These are phyloP conservation scores for Chamaecrista fasciculata DNA, from an alignment of 306 rosid species.

Conservation along the genomic window DNA sequence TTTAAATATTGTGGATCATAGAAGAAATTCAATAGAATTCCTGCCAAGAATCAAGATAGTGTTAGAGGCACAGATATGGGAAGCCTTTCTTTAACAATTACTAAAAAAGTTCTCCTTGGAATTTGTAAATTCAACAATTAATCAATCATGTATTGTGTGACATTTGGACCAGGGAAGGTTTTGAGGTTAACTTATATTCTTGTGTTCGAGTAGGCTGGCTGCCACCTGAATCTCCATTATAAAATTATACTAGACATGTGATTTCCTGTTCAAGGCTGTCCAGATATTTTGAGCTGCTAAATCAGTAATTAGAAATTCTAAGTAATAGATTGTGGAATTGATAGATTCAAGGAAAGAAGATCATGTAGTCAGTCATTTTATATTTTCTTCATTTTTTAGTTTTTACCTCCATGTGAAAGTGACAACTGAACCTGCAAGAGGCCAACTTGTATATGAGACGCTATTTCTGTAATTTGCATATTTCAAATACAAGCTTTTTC, in stretches of 20 bases:
- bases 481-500: not conserved
- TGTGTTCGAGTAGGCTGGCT: constrained; percentile 4
- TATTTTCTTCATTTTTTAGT: no score
- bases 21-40: constrained; percentile 1
- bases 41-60: constrained; percentile 11
- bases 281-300: constrained; percentile 19
- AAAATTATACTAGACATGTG: not conserved
- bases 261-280: constrained; percentile 8
- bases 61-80: not conserved
- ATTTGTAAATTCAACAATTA: not conserved
- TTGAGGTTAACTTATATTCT: constrained; percentile 9
- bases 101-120: no score
- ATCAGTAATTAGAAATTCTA: constrained; percentile 15
- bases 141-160: not conserved
- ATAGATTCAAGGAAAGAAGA: constrained; percentile 5
- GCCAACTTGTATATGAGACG: not conserved
- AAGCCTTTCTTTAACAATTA: no score
- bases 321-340: not conserved
- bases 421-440: not conserved
- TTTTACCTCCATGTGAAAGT: not conserved
- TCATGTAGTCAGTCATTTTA: not conserved
- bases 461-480: not conserved
- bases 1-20: constrained; percentile 6
- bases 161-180: constrained; percentile 18
- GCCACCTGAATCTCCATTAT: not conserved